Conservation (phyloP, 768 basidiomycete species). For the Suillus alpinus region DNA sequence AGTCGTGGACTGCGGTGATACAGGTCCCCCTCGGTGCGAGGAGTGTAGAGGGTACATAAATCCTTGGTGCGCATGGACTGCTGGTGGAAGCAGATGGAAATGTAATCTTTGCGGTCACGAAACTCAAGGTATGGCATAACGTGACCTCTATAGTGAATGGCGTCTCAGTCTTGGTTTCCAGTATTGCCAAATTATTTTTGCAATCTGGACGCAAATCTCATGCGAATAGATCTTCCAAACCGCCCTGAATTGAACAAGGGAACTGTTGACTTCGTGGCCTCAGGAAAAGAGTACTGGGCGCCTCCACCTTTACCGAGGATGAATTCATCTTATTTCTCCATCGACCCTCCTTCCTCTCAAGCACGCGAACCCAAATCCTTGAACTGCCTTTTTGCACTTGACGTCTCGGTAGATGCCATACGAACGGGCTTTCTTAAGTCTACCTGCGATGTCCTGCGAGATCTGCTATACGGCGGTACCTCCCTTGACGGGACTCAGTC, state of each 20-base stretch:
- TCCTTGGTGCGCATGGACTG: slow-evolving; percentile 85
- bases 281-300: slow-evolving; percentile 80
- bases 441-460: slow-evolving; percentile 61
- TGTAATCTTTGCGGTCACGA: slow-evolving; percentile 88
- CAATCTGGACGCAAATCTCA: slow-evolving; percentile 72
- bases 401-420: slow-evolving; percentile 71
- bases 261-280: slow-evolving; percentile 86
- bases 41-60: slow-evolving; percentile 90
- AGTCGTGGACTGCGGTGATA: slow-evolving; percentile 63
- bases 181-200: slow-evolving; percentile 83
- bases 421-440: slow-evolving; percentile 66
- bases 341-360: slow-evolving; percentile 45
- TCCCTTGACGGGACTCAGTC: slow-evolving; percentile 39
- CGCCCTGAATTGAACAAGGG: slow-evolving; percentile 88
- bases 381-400: slow-evolving; percentile 82
- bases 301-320: slow-evolving; percentile 57
- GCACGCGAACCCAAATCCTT: slow-evolving; percentile 60
- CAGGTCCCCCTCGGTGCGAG: slow-evolving; percentile 81
- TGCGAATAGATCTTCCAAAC: slow-evolving; percentile 75
- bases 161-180: slow-evolving; percentile 25
- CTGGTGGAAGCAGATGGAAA: slow-evolving; percentile 82
- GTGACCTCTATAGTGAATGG: neutral
- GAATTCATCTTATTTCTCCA: slow-evolving; percentile 50
- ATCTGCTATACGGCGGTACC: slow-evolving; percentile 60
- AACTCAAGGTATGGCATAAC: slow-evolving; percentile 62